Base-by-base conservation (phyloP, 768 basidiomycete genomes). In the Asterophora lycoperdoides region DNA sequence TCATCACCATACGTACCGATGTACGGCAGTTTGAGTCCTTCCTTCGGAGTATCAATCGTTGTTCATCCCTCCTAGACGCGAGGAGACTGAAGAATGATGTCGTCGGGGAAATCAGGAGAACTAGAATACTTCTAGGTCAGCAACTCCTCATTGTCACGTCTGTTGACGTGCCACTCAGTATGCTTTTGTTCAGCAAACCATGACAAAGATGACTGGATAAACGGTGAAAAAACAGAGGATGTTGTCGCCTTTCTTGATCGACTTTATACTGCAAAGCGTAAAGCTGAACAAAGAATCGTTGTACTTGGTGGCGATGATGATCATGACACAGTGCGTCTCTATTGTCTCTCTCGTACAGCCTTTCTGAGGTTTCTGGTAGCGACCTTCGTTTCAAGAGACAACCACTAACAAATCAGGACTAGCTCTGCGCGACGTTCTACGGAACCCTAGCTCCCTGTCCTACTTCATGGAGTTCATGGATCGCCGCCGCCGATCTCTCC, bases 401-500 rank as follows among this genome's bases (percentile, higher is more conserved):
- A 50, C 71, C 1, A 60, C 60, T 34, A 60, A 68, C 17, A 73
- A 78, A 37, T 71, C 79, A 4, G 69, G 77, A 9, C 67, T 89
- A 18, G 73, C 78, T 0, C 74, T 95, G 4, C 80, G 89, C 33
- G 87, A 92, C 44, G 77, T 98, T 43, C 80, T 99, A 3, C 73
- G 84, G 18, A 93, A 92, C 56, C 94, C 95, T 0, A 86, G 83
- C 32, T 92, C 93, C 0, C 77, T 98, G 2, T 92, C 90, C 2
- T 95, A 96, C 64, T 90, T 95, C 69, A 93, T 97, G 85, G 96
- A 99, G 70, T 96, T 91, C 59, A 94, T 97, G 91, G 96, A 98
- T 57, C 80, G 96, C 11, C 80, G 88, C 7, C 77, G 83, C 51
- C 81, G 87, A 26, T 89, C 93, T 10, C 61, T 90, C 10, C 80